These are phyloP conservation scores for Pneumocystis canis DNA, from an alignment of 1,139 yeast genomes.

Conservation along the genomic window DNA sequence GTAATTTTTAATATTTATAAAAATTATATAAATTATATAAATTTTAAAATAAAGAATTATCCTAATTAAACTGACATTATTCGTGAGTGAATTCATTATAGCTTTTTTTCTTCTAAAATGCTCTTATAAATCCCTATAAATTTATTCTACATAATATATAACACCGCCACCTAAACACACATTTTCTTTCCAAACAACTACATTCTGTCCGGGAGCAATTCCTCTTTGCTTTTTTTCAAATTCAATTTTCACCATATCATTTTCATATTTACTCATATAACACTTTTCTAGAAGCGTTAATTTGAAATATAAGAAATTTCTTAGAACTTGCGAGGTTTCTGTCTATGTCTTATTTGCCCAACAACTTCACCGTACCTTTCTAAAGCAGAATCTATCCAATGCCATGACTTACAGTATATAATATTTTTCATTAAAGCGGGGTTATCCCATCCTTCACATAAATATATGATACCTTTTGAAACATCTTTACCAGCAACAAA, in stretches of 20 bases:
- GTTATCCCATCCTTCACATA: slow-evolving; percentile 60
- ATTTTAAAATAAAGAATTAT: neutral
- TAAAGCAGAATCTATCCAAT: slow-evolving; percentile 32
- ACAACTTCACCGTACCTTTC: slow-evolving; percentile 3
- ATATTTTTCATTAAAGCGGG: slow-evolving; percentile 38
- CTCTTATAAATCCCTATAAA: neutral
- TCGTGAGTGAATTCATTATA: neutral
- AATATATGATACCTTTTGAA: slow-evolving; percentile 55
- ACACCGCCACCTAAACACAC: slow-evolving; percentile 68
- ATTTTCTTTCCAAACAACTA: slow-evolving; percentile 56
- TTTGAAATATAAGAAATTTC: neutral
- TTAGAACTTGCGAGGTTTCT: slow-evolving; percentile 1
- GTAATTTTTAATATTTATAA: neutral
- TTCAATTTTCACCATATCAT: slow-evolving; percentile 21
- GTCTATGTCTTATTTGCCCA: slow-evolving; percentile 8
- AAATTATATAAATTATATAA: neutral
- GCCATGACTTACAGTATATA: slow-evolving; percentile 35
- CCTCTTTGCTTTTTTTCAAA: slow-evolving; percentile 44
- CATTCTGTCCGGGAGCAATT: slow-evolving; percentile 78
- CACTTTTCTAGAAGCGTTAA: neutral
- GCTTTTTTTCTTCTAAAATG: neutral
- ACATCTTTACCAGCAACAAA: slow-evolving; percentile 58
- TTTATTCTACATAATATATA: slow-evolving; percentile 20
- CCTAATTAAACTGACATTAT: neutral
- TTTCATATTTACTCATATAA: slow-evolving; percentile 22